Evolutionary conservation across 73 alveolate species (phyloP).

Genomic region (Paramecium primaurelia): DNA sequence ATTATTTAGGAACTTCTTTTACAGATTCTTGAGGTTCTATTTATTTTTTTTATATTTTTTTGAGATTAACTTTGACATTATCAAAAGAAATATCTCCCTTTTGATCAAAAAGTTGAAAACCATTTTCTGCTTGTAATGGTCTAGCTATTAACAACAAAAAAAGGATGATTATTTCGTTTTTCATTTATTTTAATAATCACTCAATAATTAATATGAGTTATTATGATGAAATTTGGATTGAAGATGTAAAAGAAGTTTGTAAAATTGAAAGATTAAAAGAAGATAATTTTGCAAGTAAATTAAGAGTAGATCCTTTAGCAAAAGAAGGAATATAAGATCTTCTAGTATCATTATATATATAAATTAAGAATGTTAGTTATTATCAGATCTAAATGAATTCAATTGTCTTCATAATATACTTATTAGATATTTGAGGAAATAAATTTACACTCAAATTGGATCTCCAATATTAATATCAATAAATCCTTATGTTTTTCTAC

Average conservation of each 20-base stretch:
- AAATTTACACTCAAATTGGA: slow-evolving; percentile 90
- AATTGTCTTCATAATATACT: slow-evolving; percentile 74
- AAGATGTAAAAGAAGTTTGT: background rate
- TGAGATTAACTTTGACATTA: background rate
- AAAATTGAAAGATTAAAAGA: background rate
- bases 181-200: background rate
- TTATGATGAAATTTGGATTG: background rate
- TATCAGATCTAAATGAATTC: slow-evolving; percentile 76
- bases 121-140: background rate
- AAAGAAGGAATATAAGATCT: background rate
- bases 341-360: background rate
- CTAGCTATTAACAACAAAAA: background rate
- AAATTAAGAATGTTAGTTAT: background rate
- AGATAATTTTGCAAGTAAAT: background rate
- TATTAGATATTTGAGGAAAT: slow-evolving; percentile 71
- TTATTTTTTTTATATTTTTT: background rate
- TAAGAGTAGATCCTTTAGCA: background rate
- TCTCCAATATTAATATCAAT: slow-evolving; percentile 89
- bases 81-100: background rate
- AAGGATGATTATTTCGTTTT: background rate
- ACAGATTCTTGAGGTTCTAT: background rate
- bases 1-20: background rate
- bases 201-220: background rate
- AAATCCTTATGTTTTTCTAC: slow-evolving; percentile 85
- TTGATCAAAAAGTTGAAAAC: background rate